Evolutionary conservation across 1,139 yeast genomes (phyloP).

Genomic region (Candida buenavistaensis): DNA sequence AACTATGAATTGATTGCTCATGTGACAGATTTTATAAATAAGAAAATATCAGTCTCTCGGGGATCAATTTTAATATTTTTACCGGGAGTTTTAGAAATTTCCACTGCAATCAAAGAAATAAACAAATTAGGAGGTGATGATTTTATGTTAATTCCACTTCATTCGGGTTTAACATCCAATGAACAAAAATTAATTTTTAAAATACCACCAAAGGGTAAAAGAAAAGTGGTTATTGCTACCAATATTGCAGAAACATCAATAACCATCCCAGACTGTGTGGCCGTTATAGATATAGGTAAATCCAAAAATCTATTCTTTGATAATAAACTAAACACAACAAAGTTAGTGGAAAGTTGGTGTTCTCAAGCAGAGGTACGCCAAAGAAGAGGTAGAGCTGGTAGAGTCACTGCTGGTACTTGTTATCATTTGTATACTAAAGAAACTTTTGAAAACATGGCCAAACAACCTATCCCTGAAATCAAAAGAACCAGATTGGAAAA

Average conservation of each 20-base stretch:
- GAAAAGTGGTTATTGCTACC: slow-evolving; percentile 89
- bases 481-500: slow-evolving; percentile 81
- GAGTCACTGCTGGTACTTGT: slow-evolving; percentile 81
- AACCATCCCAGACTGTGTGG: slow-evolving; percentile 92
- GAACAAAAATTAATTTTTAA: slow-evolving; percentile 79
- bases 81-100: slow-evolving; percentile 91
- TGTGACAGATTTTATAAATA: slow-evolving; percentile 55
- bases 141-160: slow-evolving; percentile 68
- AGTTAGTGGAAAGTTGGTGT: slow-evolving; percentile 79
- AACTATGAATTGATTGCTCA: slow-evolving; percentile 71
- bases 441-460: slow-evolving; percentile 58
- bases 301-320: slow-evolving; percentile 79
- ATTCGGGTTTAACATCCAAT: slow-evolving; percentile 80
- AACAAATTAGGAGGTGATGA: slow-evolving; percentile 21
- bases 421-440: slow-evolving; percentile 74
- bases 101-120: slow-evolving; percentile 38
- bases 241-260: slow-evolving; percentile 88
- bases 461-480: slow-evolving; percentile 86
- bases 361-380: slow-evolving; percentile 91
- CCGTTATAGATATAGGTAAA: slow-evolving; percentile 84
- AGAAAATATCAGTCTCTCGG: slow-evolving; percentile 42
- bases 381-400: slow-evolving; percentile 98
- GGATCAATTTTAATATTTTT: slow-evolving; percentile 85
- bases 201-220: slow-evolving; percentile 46
- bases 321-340: slow-evolving; percentile 63